A percentile compares a stretch with the other conserved stretches of the same genome.
Evolutionary conservation across 768 basidiomycete species (phyloP).

Genomic region (Tylopilus cervinicoccineus): DNA sequence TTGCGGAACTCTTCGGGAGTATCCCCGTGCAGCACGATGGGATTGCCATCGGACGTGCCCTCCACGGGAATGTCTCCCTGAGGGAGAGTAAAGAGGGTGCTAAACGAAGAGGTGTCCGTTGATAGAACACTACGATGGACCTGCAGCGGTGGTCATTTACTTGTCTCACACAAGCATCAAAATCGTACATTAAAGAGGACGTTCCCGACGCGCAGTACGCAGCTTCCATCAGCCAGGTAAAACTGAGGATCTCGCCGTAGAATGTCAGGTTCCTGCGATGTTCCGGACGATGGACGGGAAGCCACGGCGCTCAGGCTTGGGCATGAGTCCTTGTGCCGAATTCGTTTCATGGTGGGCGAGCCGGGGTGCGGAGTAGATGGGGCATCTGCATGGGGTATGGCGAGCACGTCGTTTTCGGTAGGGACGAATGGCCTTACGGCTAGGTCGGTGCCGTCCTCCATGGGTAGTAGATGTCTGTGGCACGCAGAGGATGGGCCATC

Average conservation of each 20-base stretch:
- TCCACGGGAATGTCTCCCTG: slow-evolving; percentile 49
- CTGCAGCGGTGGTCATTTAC: slow-evolving; percentile 28
- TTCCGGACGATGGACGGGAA: not conserved
- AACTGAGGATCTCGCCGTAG: slow-evolving; percentile 45
- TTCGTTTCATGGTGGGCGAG: slow-evolving; percentile 9
- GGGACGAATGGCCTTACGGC: slow-evolving; percentile 19
- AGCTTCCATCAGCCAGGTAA: slow-evolving; percentile 69
- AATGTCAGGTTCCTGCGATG: slow-evolving; percentile 8
- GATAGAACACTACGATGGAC: slow-evolving; percentile 59
- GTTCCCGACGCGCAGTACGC: slow-evolving; percentile 57
- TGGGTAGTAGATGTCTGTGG: not conserved
- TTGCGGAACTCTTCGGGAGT: slow-evolving; percentile 62
- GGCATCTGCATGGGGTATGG: not conserved
- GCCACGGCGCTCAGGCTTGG: not conserved
- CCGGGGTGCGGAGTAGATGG: slow-evolving; percentile 7
- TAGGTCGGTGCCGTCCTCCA: slow-evolving; percentile 13
- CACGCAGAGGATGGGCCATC: not conserved
- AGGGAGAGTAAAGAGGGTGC: slow-evolving; percentile 64
- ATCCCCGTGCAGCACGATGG: slow-evolving; percentile 61
- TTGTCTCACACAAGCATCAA: not conserved
- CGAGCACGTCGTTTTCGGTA: slow-evolving; percentile 14
- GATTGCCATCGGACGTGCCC: slow-evolving; percentile 61
- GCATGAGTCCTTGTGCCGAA: slow-evolving; percentile 6
- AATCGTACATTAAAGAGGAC: slow-evolving; percentile 63
- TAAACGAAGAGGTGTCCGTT: slow-evolving; percentile 61